Conservation (phyloP, 2,329 filamentous ascomycete genomes). For the Hypomyces rosellus region DNA sequence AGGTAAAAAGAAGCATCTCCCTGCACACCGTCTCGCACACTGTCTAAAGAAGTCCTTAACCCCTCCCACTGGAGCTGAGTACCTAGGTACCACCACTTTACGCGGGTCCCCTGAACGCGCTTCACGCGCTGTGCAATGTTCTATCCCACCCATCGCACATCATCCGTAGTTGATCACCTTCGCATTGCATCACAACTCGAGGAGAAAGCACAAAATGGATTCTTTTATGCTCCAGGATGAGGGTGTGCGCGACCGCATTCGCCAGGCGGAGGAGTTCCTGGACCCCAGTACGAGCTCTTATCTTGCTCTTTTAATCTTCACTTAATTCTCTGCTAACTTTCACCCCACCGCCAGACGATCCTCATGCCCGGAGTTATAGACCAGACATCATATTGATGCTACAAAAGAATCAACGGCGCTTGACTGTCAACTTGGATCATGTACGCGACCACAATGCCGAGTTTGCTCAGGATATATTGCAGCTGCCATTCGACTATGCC, state of each 20-base stretch:
- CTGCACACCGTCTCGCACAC: too few relatives aligned
- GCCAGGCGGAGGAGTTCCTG: conserved; percentile 84
- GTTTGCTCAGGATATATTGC: conserved; percentile 71
- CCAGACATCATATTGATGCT: conserved; percentile 79
- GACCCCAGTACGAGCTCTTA: conserved; percentile 66
- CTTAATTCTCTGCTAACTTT: not conserved
- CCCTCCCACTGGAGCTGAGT: too few relatives aligned
- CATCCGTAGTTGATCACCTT: too few relatives aligned
- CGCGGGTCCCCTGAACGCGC: too few relatives aligned
- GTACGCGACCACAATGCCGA: conserved; percentile 81
- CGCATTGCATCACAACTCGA: too few relatives aligned
- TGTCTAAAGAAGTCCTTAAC: too few relatives aligned
- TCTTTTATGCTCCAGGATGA: conserved; percentile 74
- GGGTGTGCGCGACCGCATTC: conserved; percentile 74
- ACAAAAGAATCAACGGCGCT: conserved; percentile 57
- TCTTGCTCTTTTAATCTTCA: not conserved
- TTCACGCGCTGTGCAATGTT: too few relatives aligned
- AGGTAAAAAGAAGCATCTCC: too few relatives aligned
- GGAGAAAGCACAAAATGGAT: conserved; percentile 51
- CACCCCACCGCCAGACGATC: conserved; percentile 35
- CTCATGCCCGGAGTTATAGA: conserved; percentile 66
- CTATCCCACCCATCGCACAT: too few relatives aligned
- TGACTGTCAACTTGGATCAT: conserved; percentile 78
- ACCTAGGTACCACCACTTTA: too few relatives aligned
- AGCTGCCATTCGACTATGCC: conserved; percentile 80